Evolutionary conservation across 2,329 filamentous ascomycete species (phyloP), one percentile per base, ranked within the genome.

Genomic region (Clonostachys byssicola): DNA sequence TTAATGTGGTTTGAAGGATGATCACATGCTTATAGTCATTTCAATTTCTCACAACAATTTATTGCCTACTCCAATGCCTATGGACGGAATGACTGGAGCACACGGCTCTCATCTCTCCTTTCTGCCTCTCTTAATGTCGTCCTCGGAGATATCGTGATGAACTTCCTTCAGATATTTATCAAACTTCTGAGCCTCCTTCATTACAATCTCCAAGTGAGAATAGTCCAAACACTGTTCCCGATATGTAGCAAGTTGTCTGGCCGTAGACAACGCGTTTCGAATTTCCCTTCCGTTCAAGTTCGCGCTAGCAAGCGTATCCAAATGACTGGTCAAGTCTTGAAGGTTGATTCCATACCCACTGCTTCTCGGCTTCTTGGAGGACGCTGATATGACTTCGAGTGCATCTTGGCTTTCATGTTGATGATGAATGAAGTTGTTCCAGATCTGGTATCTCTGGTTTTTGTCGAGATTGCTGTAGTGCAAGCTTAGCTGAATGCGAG

Each of bases 281-380:
- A 74, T 72, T 56, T 73, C 64, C 4, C 67, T 54, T 3, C 70
- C 70, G 40, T 73, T 73, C 51, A 73, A 56, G 14, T 63, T 53
- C 36, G 12, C 13, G 7, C 16, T 13, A 2, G 65, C 61, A 12
- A 74, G 52, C 36, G 7, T 23, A 23, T 23, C 23, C 2, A 23
- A 8, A 23, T 39, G 14, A 14, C 2, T 6, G 3, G 16, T 39
- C 6, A 14, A 39, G 36, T 17, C 6, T 14, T 39, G 6, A 13
- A 39, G 5, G 9, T 39, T 23, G 7, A 23, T 23, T 8, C 23
- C 36, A 39, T 39, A 39, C 6, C 13, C 13, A 3, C 16, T 12
- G 7, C 3, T 39, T 14, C 36, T 10, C 36, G 16, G 12, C 13
- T 14, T 14, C 36, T 39, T 17, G 1, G 10, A 17, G 8, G 36